Conservation (phyloP, 345 rosid genomes). For the Carallia brachiata region DNA sequence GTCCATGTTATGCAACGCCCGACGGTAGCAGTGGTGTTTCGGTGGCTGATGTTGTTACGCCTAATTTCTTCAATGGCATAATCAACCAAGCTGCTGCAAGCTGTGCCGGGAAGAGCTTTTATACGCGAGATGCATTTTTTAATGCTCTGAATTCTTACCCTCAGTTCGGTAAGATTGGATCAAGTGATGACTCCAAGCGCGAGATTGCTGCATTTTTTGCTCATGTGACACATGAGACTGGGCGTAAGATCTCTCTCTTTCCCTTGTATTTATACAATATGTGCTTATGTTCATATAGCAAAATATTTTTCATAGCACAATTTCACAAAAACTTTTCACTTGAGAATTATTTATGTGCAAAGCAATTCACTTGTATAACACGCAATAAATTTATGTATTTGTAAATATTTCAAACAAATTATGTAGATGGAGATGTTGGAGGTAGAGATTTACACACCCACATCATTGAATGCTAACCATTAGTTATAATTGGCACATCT, state of each 20-base stretch:
- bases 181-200: slow-evolving; percentile 50
- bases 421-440: too few species aligned
- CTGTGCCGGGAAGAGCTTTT: slow-evolving; percentile 61
- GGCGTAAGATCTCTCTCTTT: slow-evolving; percentile 41
- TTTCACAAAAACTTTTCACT: too few species aligned
- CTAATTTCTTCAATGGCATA: slow-evolving; percentile 40
- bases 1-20: slow-evolving; percentile 32
- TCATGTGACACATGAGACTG: slow-evolving; percentile 80
- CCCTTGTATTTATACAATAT: not conserved
- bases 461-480: too few species aligned
- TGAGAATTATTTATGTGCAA: too few species aligned
- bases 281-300: too few species aligned
- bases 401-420: too few species aligned
- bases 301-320: too few species aligned
- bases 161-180: slow-evolving; percentile 53
- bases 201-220: slow-evolving; percentile 84
- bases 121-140: slow-evolving; percentile 54
- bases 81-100: slow-evolving; percentile 39
- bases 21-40: slow-evolving; percentile 7
- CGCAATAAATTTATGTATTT: too few species aligned
- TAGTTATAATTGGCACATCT: too few species aligned
- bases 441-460: too few species aligned
- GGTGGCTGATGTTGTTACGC: slow-evolving; percentile 40
- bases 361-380: too few species aligned
- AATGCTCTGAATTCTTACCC: slow-evolving; percentile 45